These are phyloP conservation scores for Kwoniella sp. DNA, from an alignment of 768 basidiomycete genomes.

Conservation along the genomic window DNA sequence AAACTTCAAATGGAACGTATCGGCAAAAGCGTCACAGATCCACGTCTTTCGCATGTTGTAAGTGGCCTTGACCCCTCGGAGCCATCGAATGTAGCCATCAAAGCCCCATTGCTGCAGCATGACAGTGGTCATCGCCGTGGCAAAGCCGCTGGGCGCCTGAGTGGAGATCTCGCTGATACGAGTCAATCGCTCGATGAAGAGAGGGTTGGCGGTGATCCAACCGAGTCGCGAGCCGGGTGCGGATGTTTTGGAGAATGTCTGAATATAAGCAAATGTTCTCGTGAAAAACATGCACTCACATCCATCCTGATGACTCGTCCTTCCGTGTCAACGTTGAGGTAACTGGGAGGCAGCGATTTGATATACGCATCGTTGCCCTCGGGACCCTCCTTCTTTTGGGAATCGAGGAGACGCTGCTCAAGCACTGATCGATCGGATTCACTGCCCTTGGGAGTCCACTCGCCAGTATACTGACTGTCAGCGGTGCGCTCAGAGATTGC, in stretches of 20 bases:
- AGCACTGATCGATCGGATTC: constrained; percentile 27
- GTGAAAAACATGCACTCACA: constrained; percentile 40
- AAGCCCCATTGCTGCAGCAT: constrained; percentile 69
- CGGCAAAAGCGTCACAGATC: constrained; percentile 64
- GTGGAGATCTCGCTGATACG: constrained; percentile 69
- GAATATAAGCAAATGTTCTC: constrained; percentile 2
- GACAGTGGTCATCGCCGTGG: constrained; percentile 63
- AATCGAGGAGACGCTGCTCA: constrained; percentile 28
- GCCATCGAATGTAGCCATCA: constrained; percentile 75
- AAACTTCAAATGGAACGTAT: constrained; percentile 65
- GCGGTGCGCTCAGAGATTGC: not conserved
- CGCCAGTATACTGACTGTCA: constrained; percentile 39
- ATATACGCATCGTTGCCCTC: constrained; percentile 61
- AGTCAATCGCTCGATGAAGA: constrained; percentile 75
- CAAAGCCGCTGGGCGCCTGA: constrained; percentile 72
- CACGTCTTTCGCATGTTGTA: constrained; percentile 55
- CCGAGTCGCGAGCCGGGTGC: constrained; percentile 77
- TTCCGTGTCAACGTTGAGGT: constrained; percentile 68
- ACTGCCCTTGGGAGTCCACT: constrained; percentile 56
- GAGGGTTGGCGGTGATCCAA: constrained; percentile 74
- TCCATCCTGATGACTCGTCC: constrained; percentile 83
- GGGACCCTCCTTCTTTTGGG: constrained; percentile 44
- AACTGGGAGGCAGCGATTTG: constrained; percentile 62
- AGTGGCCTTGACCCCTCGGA: constrained; percentile 63
- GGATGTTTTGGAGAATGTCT: constrained; percentile 62